Evolutionary conservation across 805 yeast species (phyloP).

Genomic region (Zygotorulaspora sp.): DNA sequence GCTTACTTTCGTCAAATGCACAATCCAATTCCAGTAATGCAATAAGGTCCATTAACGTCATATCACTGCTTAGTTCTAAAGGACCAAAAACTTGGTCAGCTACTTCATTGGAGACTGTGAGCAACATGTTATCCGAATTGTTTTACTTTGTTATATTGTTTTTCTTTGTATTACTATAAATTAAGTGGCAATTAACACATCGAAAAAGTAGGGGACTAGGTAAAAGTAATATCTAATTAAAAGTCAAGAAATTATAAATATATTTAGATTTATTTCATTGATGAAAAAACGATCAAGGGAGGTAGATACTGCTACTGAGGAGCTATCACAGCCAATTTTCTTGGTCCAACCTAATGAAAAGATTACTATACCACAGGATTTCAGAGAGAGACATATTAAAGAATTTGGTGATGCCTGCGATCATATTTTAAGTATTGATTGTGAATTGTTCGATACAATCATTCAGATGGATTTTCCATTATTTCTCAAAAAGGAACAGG

Average conservation of each 20-base stretch:
- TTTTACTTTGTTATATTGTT: neutral
- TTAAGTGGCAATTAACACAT: constrained; percentile 1
- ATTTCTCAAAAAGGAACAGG: constrained; percentile 21
- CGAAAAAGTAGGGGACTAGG: neutral
- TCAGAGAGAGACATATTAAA: constrained; percentile 27
- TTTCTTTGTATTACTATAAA: neutral
- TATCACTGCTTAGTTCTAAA: constrained; percentile 61
- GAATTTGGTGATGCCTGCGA: constrained; percentile 37
- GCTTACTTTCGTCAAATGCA: constrained; percentile 43
- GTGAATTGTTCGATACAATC: constrained; percentile 34
- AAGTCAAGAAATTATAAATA: too few species aligned
- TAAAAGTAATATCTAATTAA: neutral
- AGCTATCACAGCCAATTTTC: too few species aligned
- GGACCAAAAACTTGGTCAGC: constrained; percentile 46
- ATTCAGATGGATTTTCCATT: constrained; percentile 27
- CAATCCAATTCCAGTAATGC: constrained; percentile 74
- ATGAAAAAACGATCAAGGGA: too few species aligned
- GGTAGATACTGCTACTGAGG: too few species aligned
- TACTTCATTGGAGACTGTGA: constrained; percentile 47
- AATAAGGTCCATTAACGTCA: constrained; percentile 61
- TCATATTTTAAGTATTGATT: constrained; percentile 36
- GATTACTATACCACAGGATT: constrained; percentile 31
- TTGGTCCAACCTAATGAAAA: too few species aligned
- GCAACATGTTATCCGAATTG: constrained; percentile 38
- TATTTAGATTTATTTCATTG: too few species aligned